These are phyloP conservation scores for Babesia sp. DNA, from an alignment of 169 alveolate genomes.

Conservation along the genomic window DNA sequence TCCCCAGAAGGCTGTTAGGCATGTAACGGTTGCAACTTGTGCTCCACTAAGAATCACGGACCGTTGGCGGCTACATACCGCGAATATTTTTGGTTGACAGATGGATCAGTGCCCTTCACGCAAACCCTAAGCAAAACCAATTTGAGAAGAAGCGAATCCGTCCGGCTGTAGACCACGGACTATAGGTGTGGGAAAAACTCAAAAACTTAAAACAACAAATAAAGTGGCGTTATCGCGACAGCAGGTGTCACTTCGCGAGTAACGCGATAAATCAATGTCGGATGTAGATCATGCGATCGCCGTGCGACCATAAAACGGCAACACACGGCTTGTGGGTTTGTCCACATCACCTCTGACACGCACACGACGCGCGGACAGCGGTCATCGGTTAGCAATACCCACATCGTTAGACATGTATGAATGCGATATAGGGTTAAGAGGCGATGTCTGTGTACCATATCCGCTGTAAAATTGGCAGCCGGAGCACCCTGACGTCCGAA, in stretches of 20 bases:
- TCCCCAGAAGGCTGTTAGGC: no score
- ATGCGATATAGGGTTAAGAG: not conserved
- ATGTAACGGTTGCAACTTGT: not conserved
- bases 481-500: no score
- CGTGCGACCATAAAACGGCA: constrained; percentile 5
- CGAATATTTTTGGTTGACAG: not conserved
- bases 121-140: not conserved
- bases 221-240: constrained; percentile 7
- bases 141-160: not conserved
- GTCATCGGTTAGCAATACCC: not conserved
- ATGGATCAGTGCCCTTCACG: not conserved
- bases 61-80: not conserved
- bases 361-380: constrained; percentile 25
- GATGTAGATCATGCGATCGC: not conserved
- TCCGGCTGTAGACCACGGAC: not conserved
- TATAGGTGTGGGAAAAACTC: constrained; percentile 10
- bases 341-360: constrained; percentile 9
- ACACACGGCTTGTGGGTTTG: constrained; percentile 9
- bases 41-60: not conserved
- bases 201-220: constrained; percentile 19
- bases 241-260: not conserved
- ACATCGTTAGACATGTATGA: not conserved
- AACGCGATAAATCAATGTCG: not conserved
- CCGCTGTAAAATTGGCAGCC: not conserved
- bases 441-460: not conserved